These are phyloP conservation scores for Phytophthora vignae DNA, from an alignment of 352 stramenopile genomes.

Conservation along the genomic window DNA sequence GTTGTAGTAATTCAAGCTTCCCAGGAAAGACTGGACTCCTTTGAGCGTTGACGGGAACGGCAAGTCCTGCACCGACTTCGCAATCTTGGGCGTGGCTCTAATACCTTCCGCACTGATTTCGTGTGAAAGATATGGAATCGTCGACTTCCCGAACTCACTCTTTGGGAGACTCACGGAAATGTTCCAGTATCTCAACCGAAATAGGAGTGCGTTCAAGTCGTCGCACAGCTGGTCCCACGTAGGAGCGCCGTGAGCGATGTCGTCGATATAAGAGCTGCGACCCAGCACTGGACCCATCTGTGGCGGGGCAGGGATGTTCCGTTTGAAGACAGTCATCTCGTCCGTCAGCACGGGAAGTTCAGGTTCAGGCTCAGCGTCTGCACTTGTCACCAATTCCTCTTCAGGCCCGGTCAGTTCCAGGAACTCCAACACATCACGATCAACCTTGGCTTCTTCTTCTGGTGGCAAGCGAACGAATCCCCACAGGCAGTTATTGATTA, in stretches of 20 bases:
- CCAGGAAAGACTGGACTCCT: no score
- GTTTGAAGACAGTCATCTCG: background rate
- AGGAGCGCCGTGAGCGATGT: slow-evolving; percentile 1
- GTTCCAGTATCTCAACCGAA: slow-evolving; percentile 9
- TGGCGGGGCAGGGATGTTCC: background rate
- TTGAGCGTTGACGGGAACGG: no score
- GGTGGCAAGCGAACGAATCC: background rate
- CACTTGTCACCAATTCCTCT: background rate
- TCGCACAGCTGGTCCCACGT: slow-evolving; percentile 3
- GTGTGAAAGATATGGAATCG: no score
- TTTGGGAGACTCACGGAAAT: slow-evolving; percentile 9
- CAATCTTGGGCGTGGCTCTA: no score
- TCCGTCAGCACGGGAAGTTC: background rate
- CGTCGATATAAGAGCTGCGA: slow-evolving; percentile 7
- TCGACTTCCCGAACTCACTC: slow-evolving; percentile 4
- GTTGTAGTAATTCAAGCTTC: no score
- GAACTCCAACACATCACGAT: background rate
- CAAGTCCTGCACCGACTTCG: no score
- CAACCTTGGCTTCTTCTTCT: slow-evolving; percentile 1
- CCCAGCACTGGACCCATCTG: background rate
- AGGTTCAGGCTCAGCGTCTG: background rate
- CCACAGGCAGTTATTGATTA: slow-evolving; percentile 5
- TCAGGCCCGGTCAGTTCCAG: background rate
- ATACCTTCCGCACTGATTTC: no score
- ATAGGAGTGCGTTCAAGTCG: slow-evolving; percentile 1